These are phyloP conservation scores for Phytophthora tubulina DNA, from an alignment of 352 stramenopile genomes.

Conservation along the genomic window DNA sequence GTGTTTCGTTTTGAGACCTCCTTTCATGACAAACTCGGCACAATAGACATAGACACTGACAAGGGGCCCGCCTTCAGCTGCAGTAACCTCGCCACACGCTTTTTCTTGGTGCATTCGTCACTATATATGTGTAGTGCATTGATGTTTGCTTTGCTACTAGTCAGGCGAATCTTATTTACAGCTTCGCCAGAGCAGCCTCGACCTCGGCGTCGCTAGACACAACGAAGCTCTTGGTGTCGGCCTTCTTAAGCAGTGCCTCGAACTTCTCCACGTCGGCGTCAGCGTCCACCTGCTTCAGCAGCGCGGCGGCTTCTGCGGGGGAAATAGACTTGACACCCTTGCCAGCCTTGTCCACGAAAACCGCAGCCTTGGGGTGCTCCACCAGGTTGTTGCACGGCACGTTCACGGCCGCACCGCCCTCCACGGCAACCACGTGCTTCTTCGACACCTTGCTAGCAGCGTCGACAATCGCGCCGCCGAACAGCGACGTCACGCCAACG, in stretches of 20 bases:
- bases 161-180: slow-evolving; percentile 54
- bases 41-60: slow-evolving; percentile 6
- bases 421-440: slow-evolving; percentile 64
- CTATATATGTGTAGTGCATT: slow-evolving; percentile 47
- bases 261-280: slow-evolving; percentile 69
- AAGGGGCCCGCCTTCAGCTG: slow-evolving; percentile 23
- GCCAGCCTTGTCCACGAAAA: slow-evolving; percentile 71
- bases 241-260: slow-evolving; percentile 66
- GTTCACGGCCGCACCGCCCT: slow-evolving; percentile 63
- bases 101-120: slow-evolving; percentile 33
- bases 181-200: slow-evolving; percentile 63
- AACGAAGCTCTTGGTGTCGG: slow-evolving; percentile 73
- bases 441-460: slow-evolving; percentile 54
- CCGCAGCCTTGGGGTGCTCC: slow-evolving; percentile 62
- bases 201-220: slow-evolving; percentile 72
- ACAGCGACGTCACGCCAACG: slow-evolving; percentile 74
- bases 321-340: slow-evolving; percentile 77
- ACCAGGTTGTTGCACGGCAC: slow-evolving; percentile 86
- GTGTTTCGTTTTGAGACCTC: too few relatives aligned
- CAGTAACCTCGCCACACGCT: slow-evolving; percentile 29
- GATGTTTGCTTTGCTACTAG: slow-evolving; percentile 40
- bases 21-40: not conserved
- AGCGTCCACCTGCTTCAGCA: slow-evolving; percentile 64
- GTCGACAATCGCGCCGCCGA: slow-evolving; percentile 74
- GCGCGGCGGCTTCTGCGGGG: slow-evolving; percentile 49